Evolutionary conservation across 305 asterid species (phyloP).

Genomic region (Solanum aculeatissimum): DNA sequence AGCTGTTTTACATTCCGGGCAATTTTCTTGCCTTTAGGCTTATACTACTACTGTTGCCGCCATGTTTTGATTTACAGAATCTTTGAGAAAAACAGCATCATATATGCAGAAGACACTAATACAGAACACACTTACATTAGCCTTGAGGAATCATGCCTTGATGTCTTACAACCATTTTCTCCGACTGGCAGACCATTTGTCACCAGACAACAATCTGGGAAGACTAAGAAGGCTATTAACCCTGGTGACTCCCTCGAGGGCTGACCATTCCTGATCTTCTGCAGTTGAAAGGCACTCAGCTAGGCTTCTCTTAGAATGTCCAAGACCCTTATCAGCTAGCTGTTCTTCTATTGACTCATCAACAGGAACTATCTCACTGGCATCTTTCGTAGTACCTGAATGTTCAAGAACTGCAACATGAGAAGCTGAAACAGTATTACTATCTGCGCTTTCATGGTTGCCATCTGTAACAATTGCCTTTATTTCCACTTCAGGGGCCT

Average conservation of each 20-base stretch:
- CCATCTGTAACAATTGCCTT: background rate
- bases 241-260: constrained; percentile 85
- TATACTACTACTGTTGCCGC: background rate
- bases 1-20: background rate
- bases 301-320: constrained; percentile 85
- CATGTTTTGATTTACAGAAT: background rate
- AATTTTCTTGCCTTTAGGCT: background rate
- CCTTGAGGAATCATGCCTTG: background rate
- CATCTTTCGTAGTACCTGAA: constrained; percentile 13
- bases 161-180: constrained; percentile 66
- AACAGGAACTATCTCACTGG: constrained; percentile 65
- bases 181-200: constrained; percentile 64
- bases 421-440: constrained; percentile 3
- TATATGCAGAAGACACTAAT: background rate
- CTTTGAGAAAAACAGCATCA: background rate
- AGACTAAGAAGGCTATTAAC: constrained; percentile 88
- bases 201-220: constrained; percentile 81
- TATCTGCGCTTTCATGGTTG: constrained; percentile 1
- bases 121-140: background rate
- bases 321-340: constrained; percentile 18
- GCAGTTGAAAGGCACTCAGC: constrained; percentile 84
- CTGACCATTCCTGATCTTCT: constrained; percentile 96
- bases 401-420: constrained; percentile 9
- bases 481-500: constrained; percentile 17
- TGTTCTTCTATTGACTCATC: constrained; percentile 37